Evolutionary conservation across 2,329 filamentous ascomycete species (phyloP), one percentile per base, ranked within the genome.

Genomic region (Penicillium sp.): DNA sequence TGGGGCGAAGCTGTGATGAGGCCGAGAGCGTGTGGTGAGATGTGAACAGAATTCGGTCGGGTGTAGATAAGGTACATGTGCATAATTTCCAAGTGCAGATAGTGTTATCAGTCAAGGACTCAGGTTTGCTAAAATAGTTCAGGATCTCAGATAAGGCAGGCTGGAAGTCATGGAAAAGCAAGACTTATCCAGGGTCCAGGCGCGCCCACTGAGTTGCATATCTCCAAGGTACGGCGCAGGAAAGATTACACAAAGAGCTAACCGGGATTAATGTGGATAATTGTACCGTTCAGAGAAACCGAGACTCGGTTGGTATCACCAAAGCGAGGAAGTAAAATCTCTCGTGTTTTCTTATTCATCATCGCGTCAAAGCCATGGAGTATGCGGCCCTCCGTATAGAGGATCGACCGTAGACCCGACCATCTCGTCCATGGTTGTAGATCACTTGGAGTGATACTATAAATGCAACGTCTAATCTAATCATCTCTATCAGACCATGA

Each of bases 1-100:
- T 38, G 61, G 56, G 54, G 58, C 71, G 33, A 76, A 73, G 63
- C 61, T 77, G 61, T 77, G 45, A 48, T 48, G 6, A 22, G 43
- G 14, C 14, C 11, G 35, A 4, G 25, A 33, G 30, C 6, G 30
- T 33, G 6, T 26, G 14, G 13, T 3, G 4, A 28, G 22, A 26
- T 28, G 6, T 26, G 25, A 13, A n/a, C n/a, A 7, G 25, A 8
- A n/a, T 6, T 30, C 8, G 30, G 11, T 33, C 11, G 30, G 30
- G 30, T 33, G 30, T 33, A 33, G 10, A 33, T 33, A 11, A 33
- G 8, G 30, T 33, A 6, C 26, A 53, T 40, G 19, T 40, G 33
- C n/a, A 10, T 26, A 11, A 26, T 16, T 52, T 38, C 8, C 35
- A 11, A 7, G 25, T 51, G 19, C 51, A 53, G 19, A 13, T 28